Base-by-base conservation (phyloP, 1,284 basidiomycete species). In the Trametes pubescens region DNA sequence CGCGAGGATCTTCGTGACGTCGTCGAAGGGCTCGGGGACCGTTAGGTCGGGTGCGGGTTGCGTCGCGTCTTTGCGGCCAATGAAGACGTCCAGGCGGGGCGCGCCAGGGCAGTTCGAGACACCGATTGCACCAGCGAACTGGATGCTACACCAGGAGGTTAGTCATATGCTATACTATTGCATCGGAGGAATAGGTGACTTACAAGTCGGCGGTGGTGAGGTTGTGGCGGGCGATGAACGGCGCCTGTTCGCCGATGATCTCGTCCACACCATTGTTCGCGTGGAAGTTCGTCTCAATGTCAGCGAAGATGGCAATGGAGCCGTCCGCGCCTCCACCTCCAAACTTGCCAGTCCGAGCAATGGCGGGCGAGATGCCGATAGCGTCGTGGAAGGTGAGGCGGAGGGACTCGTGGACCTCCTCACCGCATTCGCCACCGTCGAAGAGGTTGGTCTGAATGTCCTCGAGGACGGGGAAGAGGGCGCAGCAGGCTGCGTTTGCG, bases 401-500 rank as follows among this genome's bases (percentile, higher is more conserved):
- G 43, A 74, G 66, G 32, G 69, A 61, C 59, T 74, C 73, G 61
- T 71, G 73, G 29, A 69, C 70, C 22, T 75, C 69, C 59, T 73
- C 69, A 44, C 72, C 70, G 54, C 72, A 70, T 38, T 51, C 48
- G 48, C 53, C 59, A 58, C 65, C 65, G 37, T 78, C 76, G 68
- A 78, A 78, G 13, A 80, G 73, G 64, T 77, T 74, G 22, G 65
- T 51, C 66, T 80, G 78, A 46, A 80, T 69, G 53, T 76, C 75
- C 18, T 78, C 75, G 13, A 75, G 71, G 21, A 78, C 66, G 48
- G 77, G 71, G 74, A 79, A 80, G 52, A 72, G 67, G 59, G 72
- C 67, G 65, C 78, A 79, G 68, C 79, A 80, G n/a, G 77, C 78
- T 21, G 67, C 74, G 62, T 80, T 76, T 0, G 76, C 68, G 13